These are phyloP conservation scores for Backusella macrospora DNA, from an alignment of 192 early-diverging fungal genomes.

Conservation along the genomic window DNA sequence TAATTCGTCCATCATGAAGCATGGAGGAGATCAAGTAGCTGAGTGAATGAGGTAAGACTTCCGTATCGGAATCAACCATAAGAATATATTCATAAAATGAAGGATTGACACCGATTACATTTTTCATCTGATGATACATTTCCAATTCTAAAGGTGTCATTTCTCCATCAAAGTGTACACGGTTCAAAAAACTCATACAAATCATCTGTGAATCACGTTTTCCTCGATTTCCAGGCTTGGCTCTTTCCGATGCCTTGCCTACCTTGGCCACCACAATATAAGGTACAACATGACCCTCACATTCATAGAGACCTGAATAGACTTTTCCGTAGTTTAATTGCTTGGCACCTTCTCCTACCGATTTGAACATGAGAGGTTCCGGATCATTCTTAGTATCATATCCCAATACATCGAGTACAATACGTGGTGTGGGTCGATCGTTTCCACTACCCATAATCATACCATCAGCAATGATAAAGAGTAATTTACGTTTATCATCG, in stretches of 20 bases:
- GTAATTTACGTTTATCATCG: conserved; percentile 86
- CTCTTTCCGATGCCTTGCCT: conserved; percentile 83
- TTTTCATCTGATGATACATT: conserved; percentile 96
- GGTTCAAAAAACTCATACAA: conserved; percentile 90
- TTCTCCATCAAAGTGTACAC: conserved; percentile 86
- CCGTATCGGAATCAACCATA: conserved; percentile 83
- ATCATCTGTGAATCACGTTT: conserved; percentile 98
- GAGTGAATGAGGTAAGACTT: conserved; percentile 83
- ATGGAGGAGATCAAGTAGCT: conserved; percentile 86
- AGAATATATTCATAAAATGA: conserved; percentile 78
- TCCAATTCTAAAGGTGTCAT: conserved; percentile 97
- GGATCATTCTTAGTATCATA: conserved; percentile 80
- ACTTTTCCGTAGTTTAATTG: conserved; percentile 96
- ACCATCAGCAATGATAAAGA: conserved; percentile 91
- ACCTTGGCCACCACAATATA: conserved; percentile 95
- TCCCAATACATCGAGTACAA: conserved; percentile 90
- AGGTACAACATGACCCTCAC: conserved; percentile 88
- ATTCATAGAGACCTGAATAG: conserved; percentile 94
- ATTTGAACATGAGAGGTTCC: conserved; percentile 82
- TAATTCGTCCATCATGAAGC: conserved; percentile 77
- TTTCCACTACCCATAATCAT: conserved; percentile 98
- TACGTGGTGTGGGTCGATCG: conserved; percentile 91
- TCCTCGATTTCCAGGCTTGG: conserved; percentile 93
- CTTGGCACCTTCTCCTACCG: conserved; percentile 88
- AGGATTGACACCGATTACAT: conserved; percentile 91